Evolutionary conservation across 352 stramenopile genomes (phyloP).

Genomic region (Phytophthora capsici): DNA sequence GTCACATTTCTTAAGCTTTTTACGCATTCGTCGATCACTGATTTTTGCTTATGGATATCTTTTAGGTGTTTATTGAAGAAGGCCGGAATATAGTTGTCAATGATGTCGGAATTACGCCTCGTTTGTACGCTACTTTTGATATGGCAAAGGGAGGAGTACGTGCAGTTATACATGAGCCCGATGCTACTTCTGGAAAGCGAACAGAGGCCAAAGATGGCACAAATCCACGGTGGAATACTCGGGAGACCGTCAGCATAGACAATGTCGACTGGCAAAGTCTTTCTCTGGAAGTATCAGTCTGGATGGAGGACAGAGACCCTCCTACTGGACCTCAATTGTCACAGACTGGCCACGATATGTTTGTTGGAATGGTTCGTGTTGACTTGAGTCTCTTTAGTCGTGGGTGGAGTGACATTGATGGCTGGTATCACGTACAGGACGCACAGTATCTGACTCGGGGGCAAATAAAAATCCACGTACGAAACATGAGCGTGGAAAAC

Average conservation of each 20-base stretch:
- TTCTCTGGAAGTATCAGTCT: constrained; percentile 8
- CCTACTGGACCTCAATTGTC: background rate
- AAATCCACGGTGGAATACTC: background rate
- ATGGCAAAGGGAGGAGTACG: background rate
- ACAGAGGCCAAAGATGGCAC: background rate
- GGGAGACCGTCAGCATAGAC: background rate
- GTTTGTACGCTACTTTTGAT: constrained; percentile 1
- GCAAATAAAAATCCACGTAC: constrained; percentile 36
- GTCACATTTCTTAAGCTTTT: too few relatives aligned
- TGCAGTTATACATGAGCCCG: background rate
- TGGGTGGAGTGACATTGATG: constrained; percentile 32
- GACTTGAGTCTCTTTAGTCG: constrained; percentile 37
- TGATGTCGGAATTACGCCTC: background rate
- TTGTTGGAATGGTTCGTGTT: constrained; percentile 30
- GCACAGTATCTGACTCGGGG: constrained; percentile 24
- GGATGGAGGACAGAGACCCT: background rate
- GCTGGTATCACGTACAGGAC: constrained; percentile 44
- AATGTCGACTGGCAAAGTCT: constrained; percentile 1
- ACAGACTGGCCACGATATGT: background rate
- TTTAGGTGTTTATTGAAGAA: constrained; percentile 8
- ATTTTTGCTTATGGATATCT: background rate
- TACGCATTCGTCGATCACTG: too few relatives aligned
- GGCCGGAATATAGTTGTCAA: constrained; percentile 3
- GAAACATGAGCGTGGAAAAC: constrained; percentile 3
- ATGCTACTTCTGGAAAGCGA: background rate